Evolutionary conservation across 2,329 filamentous ascomycete species (phyloP).

Genomic region (Diaporthe sp.): DNA sequence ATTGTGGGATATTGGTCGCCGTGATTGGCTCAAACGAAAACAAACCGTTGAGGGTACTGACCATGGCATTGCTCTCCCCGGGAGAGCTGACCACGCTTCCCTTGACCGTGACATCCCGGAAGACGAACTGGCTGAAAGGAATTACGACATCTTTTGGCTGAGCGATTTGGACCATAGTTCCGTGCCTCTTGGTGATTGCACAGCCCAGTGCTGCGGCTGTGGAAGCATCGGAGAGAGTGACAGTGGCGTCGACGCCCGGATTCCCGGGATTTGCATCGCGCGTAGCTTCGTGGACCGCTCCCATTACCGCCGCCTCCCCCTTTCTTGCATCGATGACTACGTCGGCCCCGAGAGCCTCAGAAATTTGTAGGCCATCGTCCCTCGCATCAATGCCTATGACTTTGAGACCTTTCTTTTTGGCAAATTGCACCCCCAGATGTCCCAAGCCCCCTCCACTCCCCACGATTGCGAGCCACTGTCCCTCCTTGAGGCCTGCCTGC

Average conservation of each 20-base stretch:
- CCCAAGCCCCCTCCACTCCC: slow-evolving; percentile 67
- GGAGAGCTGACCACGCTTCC: slow-evolving; percentile 61
- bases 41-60: not conserved
- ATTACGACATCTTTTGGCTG: slow-evolving; percentile 58
- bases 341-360: slow-evolving; percentile 63
- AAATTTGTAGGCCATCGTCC: slow-evolving; percentile 65
- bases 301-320: slow-evolving; percentile 62
- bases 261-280: slow-evolving; percentile 49
- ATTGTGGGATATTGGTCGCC: no score
- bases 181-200: slow-evolving; percentile 72
- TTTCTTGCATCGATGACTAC: slow-evolving; percentile 65
- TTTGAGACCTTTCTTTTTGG: slow-evolving; percentile 63
- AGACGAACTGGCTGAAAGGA: slow-evolving; percentile 63
- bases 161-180: slow-evolving; percentile 70
- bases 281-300: slow-evolving; percentile 62
- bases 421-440: slow-evolving; percentile 65
- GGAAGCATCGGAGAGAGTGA: slow-evolving; percentile 68
- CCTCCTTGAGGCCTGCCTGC: slow-evolving; percentile 53
- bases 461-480: slow-evolving; percentile 59
- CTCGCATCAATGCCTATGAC: slow-evolving; percentile 69
- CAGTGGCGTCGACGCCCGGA: slow-evolving; percentile 64
- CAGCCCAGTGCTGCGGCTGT: slow-evolving; percentile 64
- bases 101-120: slow-evolving; percentile 65
- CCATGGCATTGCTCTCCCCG: slow-evolving; percentile 61
- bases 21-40: not conserved